Percentiles rank a stretch among this genome's conserved stretches.
Conservation (phyloP, 176 grass and related monocot genomes). For the Ensete ventricosum region DNA sequence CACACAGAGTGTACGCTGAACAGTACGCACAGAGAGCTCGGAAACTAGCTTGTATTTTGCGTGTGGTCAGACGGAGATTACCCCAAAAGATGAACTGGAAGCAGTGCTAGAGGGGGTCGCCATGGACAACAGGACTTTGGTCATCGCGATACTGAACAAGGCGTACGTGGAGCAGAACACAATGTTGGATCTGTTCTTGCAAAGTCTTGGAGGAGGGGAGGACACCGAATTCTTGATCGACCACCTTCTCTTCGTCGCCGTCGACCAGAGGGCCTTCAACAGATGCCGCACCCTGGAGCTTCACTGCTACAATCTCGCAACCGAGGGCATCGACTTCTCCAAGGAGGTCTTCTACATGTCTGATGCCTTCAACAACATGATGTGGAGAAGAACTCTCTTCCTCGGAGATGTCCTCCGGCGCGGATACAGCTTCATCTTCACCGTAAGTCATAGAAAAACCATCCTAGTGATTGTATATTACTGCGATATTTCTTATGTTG, state of each 20-base stretch:
- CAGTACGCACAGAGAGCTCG: neutral
- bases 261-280: constrained; percentile 30
- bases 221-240: constrained; percentile 35
- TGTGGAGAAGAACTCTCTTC: constrained; percentile 57
- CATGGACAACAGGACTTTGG: neutral
- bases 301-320: constrained; percentile 20
- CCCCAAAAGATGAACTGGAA: constrained; percentile 3
- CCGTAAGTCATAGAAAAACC: constrained; percentile 21
- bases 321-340: constrained; percentile 35
- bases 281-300: constrained; percentile 31
- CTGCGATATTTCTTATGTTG: neutral
- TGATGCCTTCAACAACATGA: constrained; percentile 56
- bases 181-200: constrained; percentile 57
- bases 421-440: constrained; percentile 61
- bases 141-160: neutral
- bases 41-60: no score
- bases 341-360: constrained; percentile 71
- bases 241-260: constrained; percentile 52
- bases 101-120: neutral
- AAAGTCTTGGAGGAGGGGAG: constrained; percentile 40
- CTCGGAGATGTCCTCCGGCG: constrained; percentile 52
- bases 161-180: constrained; percentile 32
- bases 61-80: neutral
- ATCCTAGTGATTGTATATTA: no score
- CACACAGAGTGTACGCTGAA: no score